Evolutionary conservation across 2,329 filamentous ascomycete species (phyloP).

Genomic region (Mariannaea sp.): DNA sequence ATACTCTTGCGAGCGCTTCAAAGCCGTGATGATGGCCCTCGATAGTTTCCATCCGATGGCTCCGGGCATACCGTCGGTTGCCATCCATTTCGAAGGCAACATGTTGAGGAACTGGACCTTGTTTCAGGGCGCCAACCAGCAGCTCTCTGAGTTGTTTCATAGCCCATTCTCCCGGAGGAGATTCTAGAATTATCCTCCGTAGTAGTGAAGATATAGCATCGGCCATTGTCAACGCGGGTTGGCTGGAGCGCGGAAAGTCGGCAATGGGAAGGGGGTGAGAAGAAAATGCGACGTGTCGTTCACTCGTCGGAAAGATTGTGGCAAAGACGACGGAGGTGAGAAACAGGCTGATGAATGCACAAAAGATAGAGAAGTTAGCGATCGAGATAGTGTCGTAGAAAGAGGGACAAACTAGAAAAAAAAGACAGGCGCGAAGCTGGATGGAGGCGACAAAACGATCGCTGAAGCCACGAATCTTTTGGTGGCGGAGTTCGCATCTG

Average conservation of each 20-base stretch:
- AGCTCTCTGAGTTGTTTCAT: conserved; percentile 78
- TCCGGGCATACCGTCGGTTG: conserved; percentile 89
- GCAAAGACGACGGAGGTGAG: not conserved
- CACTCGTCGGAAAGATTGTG: conserved; percentile 12
- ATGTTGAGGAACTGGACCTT: conserved; percentile 92
- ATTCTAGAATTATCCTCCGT: conserved; percentile 76
- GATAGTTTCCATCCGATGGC: conserved; percentile 91
- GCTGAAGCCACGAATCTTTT: conserved; percentile 36
- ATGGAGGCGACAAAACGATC: conserved; percentile 30
- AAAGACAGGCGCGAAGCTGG: conserved; percentile 26
- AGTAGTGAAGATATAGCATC: conserved; percentile 56
- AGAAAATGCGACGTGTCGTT: conserved; percentile 24
- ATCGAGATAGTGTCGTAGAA: not conserved
- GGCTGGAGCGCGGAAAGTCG: conserved; percentile 3
- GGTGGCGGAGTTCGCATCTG: conserved; percentile 39
- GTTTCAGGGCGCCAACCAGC: conserved; percentile 84
- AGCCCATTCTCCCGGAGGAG: conserved; percentile 91
- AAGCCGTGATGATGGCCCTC: conserved; percentile 97
- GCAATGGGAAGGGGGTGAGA: conserved; percentile 12
- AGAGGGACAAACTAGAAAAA: conserved; percentile 17
- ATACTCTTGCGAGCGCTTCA: conserved; percentile 85
- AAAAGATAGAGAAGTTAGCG: conserved; percentile 6
- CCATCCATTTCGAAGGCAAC: conserved; percentile 99
- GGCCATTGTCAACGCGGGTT: conserved; percentile 49
- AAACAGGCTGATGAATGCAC: not conserved